Percentiles rank a stretch among this genome's conserved stretches.
Evolutionary conservation across 2,329 filamentous ascomycete genomes (phyloP).

Genomic region (Colletotrichum sidae): DNA sequence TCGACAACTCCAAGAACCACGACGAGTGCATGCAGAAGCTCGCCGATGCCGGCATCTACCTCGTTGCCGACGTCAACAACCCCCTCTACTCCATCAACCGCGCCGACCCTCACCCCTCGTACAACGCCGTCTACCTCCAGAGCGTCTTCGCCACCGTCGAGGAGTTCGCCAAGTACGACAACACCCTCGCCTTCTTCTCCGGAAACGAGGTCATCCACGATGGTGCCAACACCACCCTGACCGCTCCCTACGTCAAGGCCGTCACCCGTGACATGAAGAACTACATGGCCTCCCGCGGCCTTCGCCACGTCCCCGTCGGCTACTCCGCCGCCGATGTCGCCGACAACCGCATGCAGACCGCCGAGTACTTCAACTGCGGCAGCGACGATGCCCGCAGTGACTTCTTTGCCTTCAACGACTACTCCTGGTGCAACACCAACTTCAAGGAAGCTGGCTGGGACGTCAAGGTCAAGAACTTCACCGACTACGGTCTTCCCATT

Average conservation of each 20-base stretch:
- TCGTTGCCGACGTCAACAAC: constrained; percentile 92
- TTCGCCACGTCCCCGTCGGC: constrained; percentile 78
- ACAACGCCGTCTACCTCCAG: constrained; percentile 88
- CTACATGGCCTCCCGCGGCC: constrained; percentile 71
- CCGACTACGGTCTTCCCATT: constrained; percentile 86
- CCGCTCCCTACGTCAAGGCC: constrained; percentile 82
- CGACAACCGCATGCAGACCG: constrained; percentile 87
- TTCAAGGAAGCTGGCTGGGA: constrained; percentile 83
- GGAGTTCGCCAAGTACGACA: constrained; percentile 83
- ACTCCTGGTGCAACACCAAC: constrained; percentile 84
- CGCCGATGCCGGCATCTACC: constrained; percentile 88
- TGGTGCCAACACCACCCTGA: constrained; percentile 68
- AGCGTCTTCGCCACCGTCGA: constrained; percentile 90
- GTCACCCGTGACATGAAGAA: constrained; percentile 81
- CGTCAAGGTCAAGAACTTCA: constrained; percentile 88
- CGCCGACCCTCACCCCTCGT: constrained; percentile 76
- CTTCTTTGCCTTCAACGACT: constrained; percentile 92
- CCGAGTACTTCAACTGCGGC: constrained; percentile 94
- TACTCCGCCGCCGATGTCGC: constrained; percentile 85
- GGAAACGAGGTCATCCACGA: constrained; percentile 86
- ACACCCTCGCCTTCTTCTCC: constrained; percentile 88
- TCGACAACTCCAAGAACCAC: constrained; percentile 84
- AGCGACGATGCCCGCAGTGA: constrained; percentile 85
- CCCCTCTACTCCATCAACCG: constrained; percentile 91
- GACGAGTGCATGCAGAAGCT: constrained; percentile 87